Conservation (phyloP, 768 basidiomycete genomes). For the Steccherinum ochraceum region DNA sequence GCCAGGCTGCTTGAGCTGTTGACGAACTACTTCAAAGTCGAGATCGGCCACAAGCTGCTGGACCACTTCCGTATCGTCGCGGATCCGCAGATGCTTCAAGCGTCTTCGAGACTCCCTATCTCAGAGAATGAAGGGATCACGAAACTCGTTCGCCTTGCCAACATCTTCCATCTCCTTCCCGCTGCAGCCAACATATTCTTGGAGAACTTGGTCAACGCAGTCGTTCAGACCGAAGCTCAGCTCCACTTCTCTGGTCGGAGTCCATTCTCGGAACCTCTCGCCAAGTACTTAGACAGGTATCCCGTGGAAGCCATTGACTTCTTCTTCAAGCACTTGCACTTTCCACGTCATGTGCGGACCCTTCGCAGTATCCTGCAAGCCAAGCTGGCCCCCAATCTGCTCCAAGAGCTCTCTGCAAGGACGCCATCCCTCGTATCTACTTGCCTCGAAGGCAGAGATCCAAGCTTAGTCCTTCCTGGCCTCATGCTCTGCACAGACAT, state of each 20-base stretch:
- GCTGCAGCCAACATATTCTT: conserved; percentile 91
- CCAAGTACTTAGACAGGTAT: conserved; percentile 88
- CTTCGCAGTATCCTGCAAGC: conserved; percentile 79
- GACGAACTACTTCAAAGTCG: conserved; percentile 99
- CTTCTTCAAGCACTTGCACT: conserved; percentile 73
- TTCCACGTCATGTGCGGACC: conserved; percentile 76
- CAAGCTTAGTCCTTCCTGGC: conserved; percentile 54
- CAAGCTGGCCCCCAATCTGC: conserved; percentile 67
- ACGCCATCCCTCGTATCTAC: conserved; percentile 46
- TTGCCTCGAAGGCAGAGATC: conserved; percentile 45
- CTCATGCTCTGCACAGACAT: conserved; percentile 77
- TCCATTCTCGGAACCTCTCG: conserved; percentile 90
- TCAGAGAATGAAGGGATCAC: conserved; percentile 88
- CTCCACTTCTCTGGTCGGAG: conserved; percentile 87
- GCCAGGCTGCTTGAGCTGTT: conserved; percentile 89
- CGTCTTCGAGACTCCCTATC: conserved; percentile 72
- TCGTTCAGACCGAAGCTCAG: conserved; percentile 88
- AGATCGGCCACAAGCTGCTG: conserved; percentile 94
- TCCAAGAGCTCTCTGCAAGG: conserved; percentile 59
- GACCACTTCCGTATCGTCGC: conserved; percentile 95
- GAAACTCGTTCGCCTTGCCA: conserved; percentile 90
- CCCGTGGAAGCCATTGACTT: conserved; percentile 80
- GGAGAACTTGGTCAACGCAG: conserved; percentile 75
- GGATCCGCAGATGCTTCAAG: conserved; percentile 78
- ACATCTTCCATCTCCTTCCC: conserved; percentile 95